Percentiles rank a stretch among this genome's conserved stretches.
phyloP scores from a whole-genome alignment of 345 rosid genomes.

The Acer negundo region DNA sequence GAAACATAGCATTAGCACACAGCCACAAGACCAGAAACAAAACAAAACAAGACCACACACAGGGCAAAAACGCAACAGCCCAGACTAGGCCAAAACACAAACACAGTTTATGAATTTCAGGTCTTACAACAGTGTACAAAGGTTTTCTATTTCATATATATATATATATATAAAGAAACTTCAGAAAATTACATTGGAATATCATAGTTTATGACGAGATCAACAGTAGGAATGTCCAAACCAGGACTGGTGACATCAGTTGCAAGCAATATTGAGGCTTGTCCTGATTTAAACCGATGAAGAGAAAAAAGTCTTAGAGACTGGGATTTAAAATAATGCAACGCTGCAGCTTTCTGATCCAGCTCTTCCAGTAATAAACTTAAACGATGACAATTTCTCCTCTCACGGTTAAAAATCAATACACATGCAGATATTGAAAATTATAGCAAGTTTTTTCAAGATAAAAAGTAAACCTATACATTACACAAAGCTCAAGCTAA shows the following conservation, averaged over 20 bases:
- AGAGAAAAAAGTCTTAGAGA: conserved; percentile 74
- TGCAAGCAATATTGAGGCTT: conserved; percentile 70
- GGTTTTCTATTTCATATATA: neutral
- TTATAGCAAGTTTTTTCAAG: too few relatives aligned
- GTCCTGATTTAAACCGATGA: conserved; percentile 83
- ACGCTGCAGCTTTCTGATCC: conserved; percentile 66
- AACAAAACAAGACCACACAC: too few relatives aligned
- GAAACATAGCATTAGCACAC: too few relatives aligned
- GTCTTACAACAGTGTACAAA: too few relatives aligned
- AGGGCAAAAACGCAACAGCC: too few relatives aligned
- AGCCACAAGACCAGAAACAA: too few relatives aligned
- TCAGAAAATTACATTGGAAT: conserved; percentile 66
- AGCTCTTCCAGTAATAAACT: conserved; percentile 86
- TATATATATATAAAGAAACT: neutral
- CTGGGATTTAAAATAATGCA: conserved; percentile 85
- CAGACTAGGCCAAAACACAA: too few relatives aligned
- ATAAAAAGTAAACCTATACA: too few relatives aligned
- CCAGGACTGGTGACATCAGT: conserved; percentile 98
- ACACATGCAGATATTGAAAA: too few relatives aligned
- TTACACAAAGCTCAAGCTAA: too few relatives aligned
- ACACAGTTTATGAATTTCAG: too few relatives aligned
- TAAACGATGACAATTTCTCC: conserved; percentile 71
- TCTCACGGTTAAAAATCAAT: too few relatives aligned
- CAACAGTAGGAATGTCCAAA: conserved; percentile 95
- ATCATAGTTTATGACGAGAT: conserved; percentile 91